Evolutionary conservation across 1,284 basidiomycete genomes (phyloP).

Genomic region (Trichosporon ovoides): DNA sequence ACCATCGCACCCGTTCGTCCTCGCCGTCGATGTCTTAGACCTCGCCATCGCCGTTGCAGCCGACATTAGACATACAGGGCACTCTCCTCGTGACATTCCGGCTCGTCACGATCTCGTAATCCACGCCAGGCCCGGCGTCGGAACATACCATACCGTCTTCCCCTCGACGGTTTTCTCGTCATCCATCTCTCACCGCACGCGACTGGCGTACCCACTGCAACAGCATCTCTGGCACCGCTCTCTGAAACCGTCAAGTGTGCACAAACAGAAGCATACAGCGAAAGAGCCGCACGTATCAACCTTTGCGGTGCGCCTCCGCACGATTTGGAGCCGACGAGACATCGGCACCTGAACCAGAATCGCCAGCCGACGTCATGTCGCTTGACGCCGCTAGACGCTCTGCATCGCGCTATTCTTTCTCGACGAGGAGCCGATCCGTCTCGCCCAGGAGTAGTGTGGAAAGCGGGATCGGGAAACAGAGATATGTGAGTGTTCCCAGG

Average conservation of each 20-base stretch:
- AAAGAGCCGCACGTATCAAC: no score
- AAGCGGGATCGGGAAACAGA: neutral
- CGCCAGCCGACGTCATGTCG: neutral
- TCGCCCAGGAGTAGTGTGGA: neutral
- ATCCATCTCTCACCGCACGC: neutral
- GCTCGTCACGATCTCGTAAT: conserved; percentile 2
- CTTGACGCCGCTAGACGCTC: neutral
- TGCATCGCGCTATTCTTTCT: neutral
- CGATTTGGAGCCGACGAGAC: neutral
- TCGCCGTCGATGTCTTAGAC: no score
- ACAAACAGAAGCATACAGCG: no score
- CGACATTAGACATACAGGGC: no score
- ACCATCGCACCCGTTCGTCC: no score
- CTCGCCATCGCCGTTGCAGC: no score
- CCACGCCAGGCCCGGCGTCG: conserved; percentile 1
- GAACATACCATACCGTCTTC: neutral
- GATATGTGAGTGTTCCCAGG: neutral
- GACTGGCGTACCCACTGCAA: neutral
- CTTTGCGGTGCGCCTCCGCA: no score
- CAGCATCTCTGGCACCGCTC: no score
- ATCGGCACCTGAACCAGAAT: neutral
- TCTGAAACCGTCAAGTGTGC: no score
- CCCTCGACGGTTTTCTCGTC: neutral
- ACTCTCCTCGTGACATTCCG: neutral
- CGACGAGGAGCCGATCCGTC: neutral